Base-by-base conservation (phyloP, 495 filamentous ascomycete genomes). In the Aspergillus homomorphus region DNA sequence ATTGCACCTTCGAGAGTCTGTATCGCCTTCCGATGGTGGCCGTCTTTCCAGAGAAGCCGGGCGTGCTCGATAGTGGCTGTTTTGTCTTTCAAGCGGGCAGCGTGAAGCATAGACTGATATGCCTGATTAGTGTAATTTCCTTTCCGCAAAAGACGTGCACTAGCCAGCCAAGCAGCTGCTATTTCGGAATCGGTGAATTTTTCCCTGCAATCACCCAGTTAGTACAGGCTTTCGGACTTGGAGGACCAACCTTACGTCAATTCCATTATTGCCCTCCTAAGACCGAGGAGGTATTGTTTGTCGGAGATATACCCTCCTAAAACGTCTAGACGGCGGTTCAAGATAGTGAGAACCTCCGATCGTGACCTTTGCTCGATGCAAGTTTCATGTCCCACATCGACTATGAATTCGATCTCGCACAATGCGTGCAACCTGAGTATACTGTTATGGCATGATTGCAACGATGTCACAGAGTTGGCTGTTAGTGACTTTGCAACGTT, bases 1-100 rank as follows among this genome's bases (percentile, higher is more conserved):
- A 98, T 96, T 30, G 92, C 92, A 28, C 89, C 85, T 68, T 94
- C 84, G 18, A 98, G 77, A 10, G 83, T 87, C 62, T 96, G 91
- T 60, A 99, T 98, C 16, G 95, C 95, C 73, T 96, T 96, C 49
- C 92, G 85, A 66, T 96, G 91, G 66, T 96, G 86, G 6, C 91
- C 91, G 69, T 96, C 91, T 64, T 89, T 91, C 90, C 94, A 98
- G n/a, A 98, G 75, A 44, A 98, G 82, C 53, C 89, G 82, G 7
- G 94, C 89, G 70, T 99, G 91, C 67, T 99, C 95, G 59, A 97
- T 90, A 33, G 87, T 90, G 41, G 94, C 90, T 10, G 90, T 88
- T 51, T 85, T 81, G 62, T 94, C 90, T 22, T 91, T 90, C 23
- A 96, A 82, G 60, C 87, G 81, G 14, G 89, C 86, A 23, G 95